Evolutionary conservation across 2,329 filamentous ascomycete genomes (phyloP), one percentile per base, ranked within the genome.

Genomic region (Lithohypha guttulata): DNA sequence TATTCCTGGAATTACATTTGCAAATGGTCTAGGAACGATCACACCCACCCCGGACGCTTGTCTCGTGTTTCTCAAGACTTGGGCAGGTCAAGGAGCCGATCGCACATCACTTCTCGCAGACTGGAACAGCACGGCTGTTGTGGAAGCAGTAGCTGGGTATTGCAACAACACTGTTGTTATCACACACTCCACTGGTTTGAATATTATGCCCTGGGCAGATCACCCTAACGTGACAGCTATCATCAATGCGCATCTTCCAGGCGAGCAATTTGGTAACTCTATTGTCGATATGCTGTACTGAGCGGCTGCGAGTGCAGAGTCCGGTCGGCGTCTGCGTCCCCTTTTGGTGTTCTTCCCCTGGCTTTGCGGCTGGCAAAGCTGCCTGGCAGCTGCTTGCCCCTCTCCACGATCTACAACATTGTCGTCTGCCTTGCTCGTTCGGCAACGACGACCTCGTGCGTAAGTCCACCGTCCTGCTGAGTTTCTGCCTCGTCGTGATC

Each of bases 261-360:
- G 86, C 8, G 80, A 93, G 56, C 81, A 93, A 58, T 82, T 79
- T 17, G 85, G 86, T 35, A 84, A 87, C 54, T 71, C 81, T 2
- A 75, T 93, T 41, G 73, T 75, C 8, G 84, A 93, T 51, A 71
- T 93, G 11, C 74, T 93, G 1, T 93, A 87, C 59, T 85, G 86
- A 23, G 30, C 27, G 6, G 27, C n/a, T n/a, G n/a, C n/a, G n/a
- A n/a, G n/a, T n/a, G n/a, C n/a, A n/a, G n/a, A n/a, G n/a, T n/a
- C n/a, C n/a, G n/a, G n/a, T n/a, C n/a, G n/a, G n/a, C n/a, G n/a
- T n/a, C n/a, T n/a, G n/a, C n/a, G n/a, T n/a, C n/a, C n/a, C n/a
- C n/a, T n/a, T n/a, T n/a, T n/a, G n/a, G n/a, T n/a, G n/a, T n/a
- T n/a, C n/a, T n/a, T n/a, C n/a, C n/a, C n/a, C n/a, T n/a, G n/a